A percentile compares a stretch with the other conserved stretches of the same genome.
phyloP scores from a whole-genome alignment of 441 rosid genomes.

The Manihot esculenta region DNA sequence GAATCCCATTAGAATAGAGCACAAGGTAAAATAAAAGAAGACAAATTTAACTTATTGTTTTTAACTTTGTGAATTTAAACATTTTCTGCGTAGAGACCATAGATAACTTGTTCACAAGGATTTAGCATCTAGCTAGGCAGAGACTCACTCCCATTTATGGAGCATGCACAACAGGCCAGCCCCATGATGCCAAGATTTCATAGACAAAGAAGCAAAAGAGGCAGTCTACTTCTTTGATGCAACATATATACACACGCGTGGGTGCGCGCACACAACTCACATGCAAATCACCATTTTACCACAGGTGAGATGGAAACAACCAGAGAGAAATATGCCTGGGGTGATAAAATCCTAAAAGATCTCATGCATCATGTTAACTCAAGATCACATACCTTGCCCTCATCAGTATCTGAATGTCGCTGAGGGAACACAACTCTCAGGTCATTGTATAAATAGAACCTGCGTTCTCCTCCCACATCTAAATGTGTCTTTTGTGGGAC shows the following conservation, averaged over 20 bases:
- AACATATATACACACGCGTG: no score
- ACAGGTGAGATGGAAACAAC: no score
- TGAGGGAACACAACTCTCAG: constrained; percentile 93
- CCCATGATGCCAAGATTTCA: neutral
- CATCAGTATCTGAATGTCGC: constrained; percentile 93
- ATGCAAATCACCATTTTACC: no score
- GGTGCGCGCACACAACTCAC: no score
- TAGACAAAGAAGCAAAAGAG: neutral
- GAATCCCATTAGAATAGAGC: neutral
- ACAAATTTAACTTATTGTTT: no score
- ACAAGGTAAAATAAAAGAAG: neutral
- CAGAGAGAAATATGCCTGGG: no score
- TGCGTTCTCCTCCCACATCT: constrained; percentile 53
- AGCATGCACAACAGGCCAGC: neutral
- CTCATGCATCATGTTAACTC: neutral
- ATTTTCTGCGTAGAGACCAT: neutral
- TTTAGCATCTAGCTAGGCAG: neutral
- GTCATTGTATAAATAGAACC: constrained; percentile 88
- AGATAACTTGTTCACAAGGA: neutral
- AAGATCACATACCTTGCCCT: constrained; percentile 76
- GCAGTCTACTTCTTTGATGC: neutral
- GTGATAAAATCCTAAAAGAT: neutral
- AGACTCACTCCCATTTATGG: neutral
- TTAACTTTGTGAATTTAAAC: neutral
- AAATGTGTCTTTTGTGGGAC: constrained; percentile 35